These are phyloP conservation scores for Gigaspora rosea DNA, from an alignment of 192 early-diverging fungal genomes.

Conservation along the genomic window DNA sequence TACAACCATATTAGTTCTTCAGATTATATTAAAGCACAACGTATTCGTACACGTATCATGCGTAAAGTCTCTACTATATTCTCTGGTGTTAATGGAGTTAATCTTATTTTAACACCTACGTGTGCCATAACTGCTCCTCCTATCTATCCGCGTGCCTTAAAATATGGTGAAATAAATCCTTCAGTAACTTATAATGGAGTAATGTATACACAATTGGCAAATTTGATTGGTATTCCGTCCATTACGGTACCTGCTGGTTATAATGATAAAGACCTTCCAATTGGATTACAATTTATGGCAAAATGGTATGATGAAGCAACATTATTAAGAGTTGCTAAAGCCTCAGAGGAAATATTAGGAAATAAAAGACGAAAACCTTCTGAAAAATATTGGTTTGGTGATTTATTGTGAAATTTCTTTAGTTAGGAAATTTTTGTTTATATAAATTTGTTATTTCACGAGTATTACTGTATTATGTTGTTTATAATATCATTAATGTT, in stretches of 20 bases:
- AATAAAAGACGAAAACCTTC: slow-evolving; percentile 41
- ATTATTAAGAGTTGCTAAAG: slow-evolving; percentile 59
- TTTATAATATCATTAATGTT: too few species aligned
- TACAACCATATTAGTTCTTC: not conserved
- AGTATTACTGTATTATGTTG: too few species aligned
- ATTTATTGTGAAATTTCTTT: slow-evolving; percentile 10
- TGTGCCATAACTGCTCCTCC: slow-evolving; percentile 59
- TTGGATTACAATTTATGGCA: slow-evolving; percentile 68
- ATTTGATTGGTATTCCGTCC: slow-evolving; percentile 67
- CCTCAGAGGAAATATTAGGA: slow-evolving; percentile 50
- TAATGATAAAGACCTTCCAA: slow-evolving; percentile 53
- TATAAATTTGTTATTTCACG: too few species aligned
- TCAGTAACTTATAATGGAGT: slow-evolving; percentile 52
- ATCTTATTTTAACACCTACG: slow-evolving; percentile 66
- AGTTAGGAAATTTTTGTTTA: too few species aligned
- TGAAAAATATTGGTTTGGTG: slow-evolving; percentile 21
- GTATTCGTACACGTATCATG: slow-evolving; percentile 58
- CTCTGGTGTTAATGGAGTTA: slow-evolving; percentile 55
- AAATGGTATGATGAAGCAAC: slow-evolving; percentile 71
- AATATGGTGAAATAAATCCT: slow-evolving; percentile 58
- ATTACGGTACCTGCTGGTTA: slow-evolving; percentile 64
- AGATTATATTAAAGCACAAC: slow-evolving; percentile 51
- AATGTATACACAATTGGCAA: slow-evolving; percentile 63
- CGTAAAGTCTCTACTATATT: slow-evolving; percentile 52
- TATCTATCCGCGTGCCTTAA: slow-evolving; percentile 44